These are phyloP conservation scores for Phragmites australis DNA, from an alignment of 176 grass and related monocot species.

Conservation along the genomic window DNA sequence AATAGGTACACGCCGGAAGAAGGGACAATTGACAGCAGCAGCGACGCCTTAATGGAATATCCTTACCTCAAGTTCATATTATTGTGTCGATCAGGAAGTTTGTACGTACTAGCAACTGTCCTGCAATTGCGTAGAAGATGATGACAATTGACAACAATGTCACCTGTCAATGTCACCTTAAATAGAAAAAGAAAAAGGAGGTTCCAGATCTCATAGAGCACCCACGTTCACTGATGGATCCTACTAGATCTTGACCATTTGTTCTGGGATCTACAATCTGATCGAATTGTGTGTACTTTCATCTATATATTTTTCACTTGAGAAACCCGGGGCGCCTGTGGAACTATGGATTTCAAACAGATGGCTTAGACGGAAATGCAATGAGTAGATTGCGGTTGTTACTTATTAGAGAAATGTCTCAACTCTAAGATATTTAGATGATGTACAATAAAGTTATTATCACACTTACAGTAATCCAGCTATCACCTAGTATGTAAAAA, in stretches of 20 bases:
- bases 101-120: not conserved
- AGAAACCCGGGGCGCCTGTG: too few relatives aligned
- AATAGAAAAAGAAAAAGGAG: not conserved
- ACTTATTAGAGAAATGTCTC: too few relatives aligned
- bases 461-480: too few relatives aligned
- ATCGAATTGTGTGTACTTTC: too few relatives aligned
- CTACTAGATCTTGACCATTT: not conserved
- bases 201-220: not conserved
- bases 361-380: too few relatives aligned
- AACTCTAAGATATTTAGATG: too few relatives aligned
- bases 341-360: too few relatives aligned
- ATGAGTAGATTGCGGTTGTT: too few relatives aligned
- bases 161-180: too few relatives aligned
- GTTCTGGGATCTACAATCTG: not conserved
- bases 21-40: not conserved
- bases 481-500: too few relatives aligned
- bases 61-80: not conserved
- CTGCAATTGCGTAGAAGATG: not conserved
- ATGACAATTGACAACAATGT: not conserved
- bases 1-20: not conserved
- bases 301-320: too few relatives aligned
- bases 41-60: conserved; percentile 14
- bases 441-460: too few relatives aligned
- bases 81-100: not conserved
- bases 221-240: not conserved